phyloP scores from a whole-genome alignment of 768 basidiomycete genomes.

The Lyophyllum decastes region DNA sequence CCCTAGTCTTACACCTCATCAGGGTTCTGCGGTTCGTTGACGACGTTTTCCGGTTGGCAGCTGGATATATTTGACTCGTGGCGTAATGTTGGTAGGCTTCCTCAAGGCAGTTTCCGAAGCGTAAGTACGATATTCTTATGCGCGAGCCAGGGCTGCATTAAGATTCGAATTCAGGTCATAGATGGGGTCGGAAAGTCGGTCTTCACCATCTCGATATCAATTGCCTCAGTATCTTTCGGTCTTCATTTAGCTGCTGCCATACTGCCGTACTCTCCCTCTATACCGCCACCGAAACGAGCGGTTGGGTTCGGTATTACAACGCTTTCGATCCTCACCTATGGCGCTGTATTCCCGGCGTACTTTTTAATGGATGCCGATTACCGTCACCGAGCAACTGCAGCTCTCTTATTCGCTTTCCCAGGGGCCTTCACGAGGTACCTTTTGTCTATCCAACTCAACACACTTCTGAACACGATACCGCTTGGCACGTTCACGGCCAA shows the following conservation, averaged over 20 bases:
- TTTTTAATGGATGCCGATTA: constrained; percentile 67
- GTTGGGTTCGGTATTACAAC: constrained; percentile 53
- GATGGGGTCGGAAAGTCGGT: constrained; percentile 83
- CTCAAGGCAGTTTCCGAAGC: constrained; percentile 67
- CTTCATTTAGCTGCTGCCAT: constrained; percentile 53
- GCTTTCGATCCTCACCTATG: constrained; percentile 67
- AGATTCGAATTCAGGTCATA: constrained; percentile 57
- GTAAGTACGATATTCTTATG: constrained; percentile 44
- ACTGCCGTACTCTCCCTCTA: constrained; percentile 39
- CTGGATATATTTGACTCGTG: constrained; percentile 85
- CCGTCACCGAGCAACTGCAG: constrained; percentile 82
- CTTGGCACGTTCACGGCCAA: constrained; percentile 82
- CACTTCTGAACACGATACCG: constrained; percentile 60
- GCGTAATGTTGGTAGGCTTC: constrained; percentile 60
- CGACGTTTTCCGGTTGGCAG: constrained; percentile 97
- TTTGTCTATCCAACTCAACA: constrained; percentile 74
- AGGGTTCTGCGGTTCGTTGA: constrained; percentile 96
- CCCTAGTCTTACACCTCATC: not conserved
- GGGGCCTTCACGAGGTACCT: constrained; percentile 85
- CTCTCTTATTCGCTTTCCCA: constrained; percentile 87
- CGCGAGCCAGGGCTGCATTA: not conserved
- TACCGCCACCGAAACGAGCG: constrained; percentile 41
- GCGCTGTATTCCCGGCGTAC: constrained; percentile 76
- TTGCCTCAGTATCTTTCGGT: constrained; percentile 81
- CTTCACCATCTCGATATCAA: constrained; percentile 75